Base-by-base conservation (phyloP, 371 early-diverging fungal species). In the Apophysomyces trapeziformis region DNA sequence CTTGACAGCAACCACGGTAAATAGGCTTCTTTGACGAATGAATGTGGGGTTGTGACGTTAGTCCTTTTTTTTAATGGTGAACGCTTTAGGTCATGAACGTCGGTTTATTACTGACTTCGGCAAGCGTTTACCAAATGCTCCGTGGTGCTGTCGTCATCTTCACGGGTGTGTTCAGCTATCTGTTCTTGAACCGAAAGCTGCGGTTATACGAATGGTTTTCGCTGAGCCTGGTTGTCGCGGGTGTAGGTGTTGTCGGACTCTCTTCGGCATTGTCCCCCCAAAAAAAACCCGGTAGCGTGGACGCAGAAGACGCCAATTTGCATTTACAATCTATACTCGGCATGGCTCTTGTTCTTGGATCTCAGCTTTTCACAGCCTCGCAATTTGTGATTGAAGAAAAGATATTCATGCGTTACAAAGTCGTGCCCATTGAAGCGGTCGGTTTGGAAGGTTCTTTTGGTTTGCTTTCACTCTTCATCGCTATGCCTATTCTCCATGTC, bases 361-460 rank as follows among this genome's bases (percentile, higher is more conserved):
- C 97, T 6, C 97, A 98, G 76, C 72, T 94, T 39, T 93, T 97
- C 69, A 93, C 96, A 0, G 97, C 97, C 8, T 76, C 91, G 2
- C 96, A 96, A 77, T 97, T 98, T 79, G 95, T 98, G 16, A 75
- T 96, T 35, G 98, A 98, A 73, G 98, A 98, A 71, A 94, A 93
- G 79, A 90, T 98, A 65, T 75, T 98, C 80, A 67, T 75, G 26
- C 82, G 79, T 58, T 97, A 93, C 77, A 82, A 87, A 5, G 79
- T 95, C 18, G 88, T 90, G 7, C 93, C 98, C 8, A 76, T 96
- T 61, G 92, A 92, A 66, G 96, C 95, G 0, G 96, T 98, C 14
- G 97, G 96, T 1, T 85, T 93, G 26, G 98, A 98, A 75, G 98
- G 98, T 39, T 62, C 90, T 9, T 96, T 96, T 82, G 98, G 98